These are phyloP conservation scores for Actinomortierella ambigua DNA, from an alignment of 371 early-diverging fungal genomes.

Conservation along the genomic window DNA sequence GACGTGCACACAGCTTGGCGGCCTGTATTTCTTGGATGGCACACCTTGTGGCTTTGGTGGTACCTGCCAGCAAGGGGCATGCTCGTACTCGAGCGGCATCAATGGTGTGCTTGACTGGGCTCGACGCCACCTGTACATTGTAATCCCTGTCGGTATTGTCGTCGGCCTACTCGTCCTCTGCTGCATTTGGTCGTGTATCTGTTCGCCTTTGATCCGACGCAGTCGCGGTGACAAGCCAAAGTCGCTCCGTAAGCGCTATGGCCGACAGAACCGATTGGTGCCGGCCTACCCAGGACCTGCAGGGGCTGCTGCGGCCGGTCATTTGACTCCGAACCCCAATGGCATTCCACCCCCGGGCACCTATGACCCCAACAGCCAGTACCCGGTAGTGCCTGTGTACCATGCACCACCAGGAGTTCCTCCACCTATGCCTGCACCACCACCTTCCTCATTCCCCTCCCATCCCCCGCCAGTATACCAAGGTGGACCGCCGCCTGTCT, in stretches of 20 bases:
- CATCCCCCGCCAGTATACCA: conserved; percentile 28
- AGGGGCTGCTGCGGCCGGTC: conserved; percentile 9
- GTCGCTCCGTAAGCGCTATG: conserved; percentile 8
- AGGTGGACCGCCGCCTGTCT: conserved; percentile 17
- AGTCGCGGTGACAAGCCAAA: conserved; percentile 11
- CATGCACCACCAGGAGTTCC: neutral
- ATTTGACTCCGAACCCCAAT: too few species aligned
- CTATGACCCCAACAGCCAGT: conserved; percentile 13
- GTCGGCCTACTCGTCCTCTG: conserved; percentile 54
- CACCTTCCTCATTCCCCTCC: conserved; percentile 3
- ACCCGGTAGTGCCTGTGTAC: conserved; percentile 18
- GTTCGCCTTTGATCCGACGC: conserved; percentile 26
- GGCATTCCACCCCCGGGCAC: conserved; percentile 4
- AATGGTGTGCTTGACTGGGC: conserved; percentile 54
- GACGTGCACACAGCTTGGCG: conserved; percentile 74
- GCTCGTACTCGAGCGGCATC: conserved; percentile 50
- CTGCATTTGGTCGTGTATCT: conserved; percentile 56
- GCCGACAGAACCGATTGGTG: conserved; percentile 11
- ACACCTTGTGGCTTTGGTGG: conserved; percentile 85
- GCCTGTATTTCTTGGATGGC: conserved; percentile 82
- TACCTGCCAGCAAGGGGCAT: conserved; percentile 55
- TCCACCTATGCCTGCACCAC: too few species aligned
- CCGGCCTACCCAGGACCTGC: conserved; percentile 3
- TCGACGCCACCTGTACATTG: conserved; percentile 49
- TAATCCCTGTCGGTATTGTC: conserved; percentile 57